Base-by-base conservation (phyloP, 2,329 filamentous ascomycete genomes). In the Phaeosphaeria sp. region DNA sequence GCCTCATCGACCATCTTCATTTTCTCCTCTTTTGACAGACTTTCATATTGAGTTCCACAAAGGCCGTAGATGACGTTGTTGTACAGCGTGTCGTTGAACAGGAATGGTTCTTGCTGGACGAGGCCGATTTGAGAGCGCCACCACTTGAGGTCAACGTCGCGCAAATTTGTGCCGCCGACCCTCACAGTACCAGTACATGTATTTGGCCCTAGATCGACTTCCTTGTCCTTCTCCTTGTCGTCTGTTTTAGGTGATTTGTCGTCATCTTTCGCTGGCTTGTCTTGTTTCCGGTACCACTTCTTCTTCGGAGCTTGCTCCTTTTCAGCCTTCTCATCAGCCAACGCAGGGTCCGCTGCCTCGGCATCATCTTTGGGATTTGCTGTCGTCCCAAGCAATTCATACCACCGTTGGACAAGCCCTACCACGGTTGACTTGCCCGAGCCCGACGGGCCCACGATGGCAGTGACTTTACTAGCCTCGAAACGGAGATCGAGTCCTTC, bases 401-500 rank as follows among this genome's bases (percentile, higher is more conserved):
- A 92, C 88, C 89, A 92, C 30, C 89, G 81, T 69, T 92, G 87
- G 2, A 92, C 79, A 2, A 93, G 77, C 0, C 87, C 89, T 0
- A 92, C 86, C 24, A 92, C 86, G 0, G 90, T 93, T 50, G 87
- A 90, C 73, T 93, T 93, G 0, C 91, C 90, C 4, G 85, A 88
- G 0, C 90, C 90, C 2, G 88, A 91, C 0, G 89, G 85, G 0
- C 90, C 90, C 20, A 93, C 90, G 18, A 93, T 88, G 2, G 90
- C 90, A 0, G 89, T 91, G 2, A 88, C 84, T 67, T 90, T 89
- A 20, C 88, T 88, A 7, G 85, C 81, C 57, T 85, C 80, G 54
- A 92, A 85, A 0, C 74, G 79, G 8, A 91, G 75, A 64, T 83
- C 81, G 2, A 91, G 73, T 2, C 82, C 77, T 63, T 90, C 83